Evolutionary conservation across 2,329 filamentous ascomycete genomes (phyloP).

Genomic region (Xylariales sp.): DNA sequence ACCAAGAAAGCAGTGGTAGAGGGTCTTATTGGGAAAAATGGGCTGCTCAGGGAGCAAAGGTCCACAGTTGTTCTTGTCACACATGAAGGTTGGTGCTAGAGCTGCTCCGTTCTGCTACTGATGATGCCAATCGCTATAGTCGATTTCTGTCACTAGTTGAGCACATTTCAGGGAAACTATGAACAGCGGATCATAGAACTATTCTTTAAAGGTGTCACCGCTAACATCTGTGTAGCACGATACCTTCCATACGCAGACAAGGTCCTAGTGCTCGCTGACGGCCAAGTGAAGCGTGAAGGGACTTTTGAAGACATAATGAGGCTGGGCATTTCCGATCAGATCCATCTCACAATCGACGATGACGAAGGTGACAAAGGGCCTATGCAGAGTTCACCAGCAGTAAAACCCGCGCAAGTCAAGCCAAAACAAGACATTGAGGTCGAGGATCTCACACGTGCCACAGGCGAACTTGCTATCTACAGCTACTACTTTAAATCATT

Average conservation of each 20-base stretch:
- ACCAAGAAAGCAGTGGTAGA: conserved; percentile 16
- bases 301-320: conserved; percentile 28
- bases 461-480: not conserved
- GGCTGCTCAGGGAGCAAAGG: not conserved
- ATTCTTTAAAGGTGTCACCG: not conserved
- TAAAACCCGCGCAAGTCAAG: not conserved
- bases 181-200: no score
- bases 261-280: conserved; percentile 40
- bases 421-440: not conserved
- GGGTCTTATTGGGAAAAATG: not conserved
- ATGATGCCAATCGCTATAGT: no score
- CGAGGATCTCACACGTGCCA: not conserved
- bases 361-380: not conserved
- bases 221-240: not conserved
- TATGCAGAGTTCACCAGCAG: no score
- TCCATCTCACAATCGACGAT: not conserved
- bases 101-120: no score
- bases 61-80: not conserved
- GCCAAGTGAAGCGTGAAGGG: conserved; percentile 38
- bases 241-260: conserved; percentile 29
- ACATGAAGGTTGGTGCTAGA: not conserved
- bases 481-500: not conserved
- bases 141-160: no score
- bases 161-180: no score
- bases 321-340: not conserved